Base-by-base conservation (phyloP, 2,329 filamentous ascomycete species). In the Epichloe sibirici region DNA sequence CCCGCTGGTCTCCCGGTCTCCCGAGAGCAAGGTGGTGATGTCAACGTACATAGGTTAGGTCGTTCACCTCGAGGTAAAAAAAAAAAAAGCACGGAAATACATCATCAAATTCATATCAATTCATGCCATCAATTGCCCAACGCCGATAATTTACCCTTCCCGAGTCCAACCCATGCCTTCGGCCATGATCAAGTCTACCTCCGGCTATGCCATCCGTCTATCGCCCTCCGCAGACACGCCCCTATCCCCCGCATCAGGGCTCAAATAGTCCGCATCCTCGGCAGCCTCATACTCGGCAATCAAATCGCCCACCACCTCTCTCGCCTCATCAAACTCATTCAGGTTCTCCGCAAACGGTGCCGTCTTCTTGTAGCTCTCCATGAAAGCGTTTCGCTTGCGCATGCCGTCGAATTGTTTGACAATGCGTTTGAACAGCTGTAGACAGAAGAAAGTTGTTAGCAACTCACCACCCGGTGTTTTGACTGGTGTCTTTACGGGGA, bases 231-330 rank as follows among this genome's bases (percentile, higher is more conserved):
- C 76, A 44, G 76, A 77, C 7, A 72, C 72, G 2, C 71, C 68
- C 62, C 74, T 73, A 47, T 76, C 74, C 17, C 75, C 77, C 25
- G 75, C 73, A 53, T 85, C 84, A 8, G 87, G 86, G 63, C 86
- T 91, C 49, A 98, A 73, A 67, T 98, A 98, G 63, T 95, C 85
- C 37, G 88, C 83, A 64, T 86, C 80, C 69, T 98, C 93, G 4
- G 93, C 93, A 34, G 91, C 90, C 71, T 97, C 91, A 66, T 98
- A 98, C 74, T 98, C 93, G 49, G 82, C 80, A 64, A 97, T 91
- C 57, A 97, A 72, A 67, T 95, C 91, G 62, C 85, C 82, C 21
- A 97, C 91, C 5, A 97, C 91, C 64, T 93, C 86, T 59, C 88
- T 82, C 37, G 93, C 88, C 69, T 96, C 90, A 66, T 98, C 94